phyloP scores from a whole-genome alignment of 345 rosid species.

The Melastoma malabathricum region DNA sequence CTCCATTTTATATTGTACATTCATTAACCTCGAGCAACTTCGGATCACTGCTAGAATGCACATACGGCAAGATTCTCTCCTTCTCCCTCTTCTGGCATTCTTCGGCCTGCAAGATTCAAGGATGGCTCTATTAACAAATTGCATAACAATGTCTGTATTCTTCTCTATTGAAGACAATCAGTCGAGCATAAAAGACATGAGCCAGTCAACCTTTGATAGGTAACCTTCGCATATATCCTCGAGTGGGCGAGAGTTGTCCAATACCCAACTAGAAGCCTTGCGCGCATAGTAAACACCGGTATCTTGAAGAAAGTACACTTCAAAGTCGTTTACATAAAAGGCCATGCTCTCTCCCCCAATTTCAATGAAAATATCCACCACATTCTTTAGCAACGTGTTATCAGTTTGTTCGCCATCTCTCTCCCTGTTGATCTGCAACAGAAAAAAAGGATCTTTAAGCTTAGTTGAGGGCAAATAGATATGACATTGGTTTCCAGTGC shows the following conservation, averaged over 20 bases:
- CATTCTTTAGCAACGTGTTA: constrained; percentile 28
- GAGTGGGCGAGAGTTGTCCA: constrained; percentile 12
- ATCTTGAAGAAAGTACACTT: constrained; percentile 21
- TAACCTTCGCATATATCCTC: constrained; percentile 22
- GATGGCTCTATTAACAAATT: not conserved
- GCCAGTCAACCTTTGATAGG: constrained; percentile 24
- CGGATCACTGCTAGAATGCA: constrained; percentile 28
- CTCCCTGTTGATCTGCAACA: constrained; percentile 25
- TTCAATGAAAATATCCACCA: constrained; percentile 22
- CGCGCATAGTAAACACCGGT: constrained; percentile 24
- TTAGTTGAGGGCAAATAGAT: too few relatives aligned
- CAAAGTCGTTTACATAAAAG: constrained; percentile 24
- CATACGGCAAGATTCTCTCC: constrained; percentile 25
- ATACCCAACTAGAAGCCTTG: constrained; percentile 34
- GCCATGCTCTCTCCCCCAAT: constrained; percentile 11
- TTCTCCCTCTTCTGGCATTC: constrained; percentile 27
- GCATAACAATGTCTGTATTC: not conserved
- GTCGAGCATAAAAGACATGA: not conserved
- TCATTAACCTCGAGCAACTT: constrained; percentile 22
- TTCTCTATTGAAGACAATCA: too few relatives aligned
- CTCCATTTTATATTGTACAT: not conserved
- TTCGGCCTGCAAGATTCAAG: constrained; percentile 16
- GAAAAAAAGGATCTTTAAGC: not conserved
- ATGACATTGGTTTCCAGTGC: not conserved
- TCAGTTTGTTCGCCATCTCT: constrained; percentile 37